These are phyloP conservation scores for Alternaria ventricosa DNA, from an alignment of 2,329 filamentous ascomycete genomes.

Conservation along the genomic window DNA sequence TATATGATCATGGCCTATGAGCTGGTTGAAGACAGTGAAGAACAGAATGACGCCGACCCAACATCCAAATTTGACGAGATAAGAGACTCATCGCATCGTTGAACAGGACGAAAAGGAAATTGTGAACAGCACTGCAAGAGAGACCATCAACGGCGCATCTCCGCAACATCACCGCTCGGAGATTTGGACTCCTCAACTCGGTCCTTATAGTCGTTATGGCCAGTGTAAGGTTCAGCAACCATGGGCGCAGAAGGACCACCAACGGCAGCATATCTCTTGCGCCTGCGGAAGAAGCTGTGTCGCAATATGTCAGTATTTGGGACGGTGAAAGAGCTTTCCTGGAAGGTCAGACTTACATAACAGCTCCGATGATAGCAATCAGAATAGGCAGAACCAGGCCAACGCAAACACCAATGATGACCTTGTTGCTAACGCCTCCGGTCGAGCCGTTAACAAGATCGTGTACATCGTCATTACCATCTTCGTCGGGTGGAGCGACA, in stretches of 20 bases:
- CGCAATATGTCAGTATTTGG: background rate
- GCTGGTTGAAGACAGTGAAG: no score
- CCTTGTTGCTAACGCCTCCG: conserved; percentile 50
- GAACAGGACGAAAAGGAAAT: background rate
- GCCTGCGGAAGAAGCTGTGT: background rate
- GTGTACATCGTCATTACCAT: background rate
- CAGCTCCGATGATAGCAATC: conserved; percentile 22
- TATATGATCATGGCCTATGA: background rate
- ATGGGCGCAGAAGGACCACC: background rate
- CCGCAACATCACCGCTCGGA: background rate
- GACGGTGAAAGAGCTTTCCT: accelerated
- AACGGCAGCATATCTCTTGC: background rate
- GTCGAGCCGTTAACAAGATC: conserved; percentile 28
- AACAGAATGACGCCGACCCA: background rate
- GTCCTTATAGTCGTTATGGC: background rate
- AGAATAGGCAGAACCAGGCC: conserved; percentile 55
- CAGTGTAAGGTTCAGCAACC: background rate
- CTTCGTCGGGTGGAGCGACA: background rate
- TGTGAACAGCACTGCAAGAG: background rate
- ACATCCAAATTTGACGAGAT: background rate
- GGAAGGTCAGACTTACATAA: conserved; percentile 11
- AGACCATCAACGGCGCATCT: background rate
- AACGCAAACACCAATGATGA: conserved; percentile 59
- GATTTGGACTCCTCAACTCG: background rate
- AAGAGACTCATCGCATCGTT: background rate